Conservation (phyloP, 805 yeast species). For the Pichia ethanolica region DNA sequence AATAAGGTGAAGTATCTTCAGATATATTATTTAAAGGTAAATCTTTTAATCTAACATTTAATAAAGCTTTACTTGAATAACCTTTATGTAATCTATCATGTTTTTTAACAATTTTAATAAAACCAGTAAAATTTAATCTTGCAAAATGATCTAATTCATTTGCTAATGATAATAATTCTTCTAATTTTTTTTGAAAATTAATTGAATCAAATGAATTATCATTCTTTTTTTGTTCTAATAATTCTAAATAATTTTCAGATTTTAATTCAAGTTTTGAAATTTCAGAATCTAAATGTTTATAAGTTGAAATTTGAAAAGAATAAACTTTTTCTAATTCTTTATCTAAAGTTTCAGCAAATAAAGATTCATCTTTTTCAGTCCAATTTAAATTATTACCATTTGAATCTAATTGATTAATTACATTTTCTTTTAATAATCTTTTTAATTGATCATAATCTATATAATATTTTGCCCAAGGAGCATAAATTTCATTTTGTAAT, state of each 20-base stretch:
- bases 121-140: constrained; percentile 89
- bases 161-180: constrained; percentile 64
- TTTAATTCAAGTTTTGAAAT: constrained; percentile 57
- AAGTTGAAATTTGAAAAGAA: constrained; percentile 60
- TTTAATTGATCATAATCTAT: constrained; percentile 60
- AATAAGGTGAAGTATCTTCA: constrained; percentile 89
- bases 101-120: constrained; percentile 88
- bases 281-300: constrained; percentile 56
- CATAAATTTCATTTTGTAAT: constrained; percentile 70
- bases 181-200: constrained; percentile 60
- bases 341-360: constrained; percentile 61
- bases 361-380: constrained; percentile 66
- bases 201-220: constrained; percentile 46
- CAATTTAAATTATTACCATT: constrained; percentile 30
- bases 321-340: constrained; percentile 70
- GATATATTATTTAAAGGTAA: constrained; percentile 74
- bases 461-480: constrained; percentile 80
- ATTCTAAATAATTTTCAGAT: constrained; percentile 35
- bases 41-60: constrained; percentile 79
- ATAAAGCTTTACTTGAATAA: constrained; percentile 83
- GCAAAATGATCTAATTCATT: constrained; percentile 86
- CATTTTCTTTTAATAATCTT: constrained; percentile 61
- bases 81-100: constrained; percentile 87
- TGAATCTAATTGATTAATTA: constrained; percentile 21
- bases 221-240: constrained; percentile 16